Percentiles rank a stretch among this genome's conserved stretches.
phyloP scores from a whole-genome alignment of 83 land plant genomes.

The Larix sibirica region DNA sequence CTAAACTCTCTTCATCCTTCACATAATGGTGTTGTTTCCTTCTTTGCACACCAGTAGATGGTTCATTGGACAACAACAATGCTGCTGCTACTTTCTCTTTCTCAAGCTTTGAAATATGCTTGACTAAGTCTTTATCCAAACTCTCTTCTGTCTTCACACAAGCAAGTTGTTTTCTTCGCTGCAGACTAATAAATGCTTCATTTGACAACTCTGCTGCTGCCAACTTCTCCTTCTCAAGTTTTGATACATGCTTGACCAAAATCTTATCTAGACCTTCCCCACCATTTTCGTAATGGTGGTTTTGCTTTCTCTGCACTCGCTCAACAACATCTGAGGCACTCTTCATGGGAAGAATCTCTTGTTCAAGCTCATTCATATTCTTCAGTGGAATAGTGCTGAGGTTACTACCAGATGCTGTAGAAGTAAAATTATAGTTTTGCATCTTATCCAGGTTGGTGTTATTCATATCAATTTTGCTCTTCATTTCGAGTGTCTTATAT shows the following conservation, averaged over 20 bases:
- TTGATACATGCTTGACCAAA: conserved; percentile 37
- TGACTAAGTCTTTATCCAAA: too few species aligned
- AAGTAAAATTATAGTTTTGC: background rate
- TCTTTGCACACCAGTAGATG: background rate
- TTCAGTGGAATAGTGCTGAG: conserved; percentile 23
- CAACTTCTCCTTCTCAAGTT: conserved; percentile 30
- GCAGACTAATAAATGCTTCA: background rate
- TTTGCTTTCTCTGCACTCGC: background rate
- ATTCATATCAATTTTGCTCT: background rate
- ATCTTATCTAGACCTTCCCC: conserved; percentile 42
- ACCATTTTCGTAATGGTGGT: conserved; percentile 9
- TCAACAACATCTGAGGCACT: background rate
- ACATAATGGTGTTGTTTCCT: too few species aligned
- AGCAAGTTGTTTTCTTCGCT: background rate
- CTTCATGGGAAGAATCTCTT: conserved; percentile 22
- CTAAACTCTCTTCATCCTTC: too few species aligned
- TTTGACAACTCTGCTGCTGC: background rate
- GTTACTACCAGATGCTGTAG: background rate
- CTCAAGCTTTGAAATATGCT: conserved; percentile 25
- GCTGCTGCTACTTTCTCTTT: conserved; percentile 15
- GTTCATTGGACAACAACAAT: background rate
- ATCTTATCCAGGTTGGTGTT: background rate
- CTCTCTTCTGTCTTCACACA: too few species aligned
- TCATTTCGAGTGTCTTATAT: background rate
- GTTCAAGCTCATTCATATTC: conserved; percentile 39